These are phyloP conservation scores for Saitozyma podzolica DNA, from an alignment of 768 basidiomycete genomes.

Conservation along the genomic window DNA sequence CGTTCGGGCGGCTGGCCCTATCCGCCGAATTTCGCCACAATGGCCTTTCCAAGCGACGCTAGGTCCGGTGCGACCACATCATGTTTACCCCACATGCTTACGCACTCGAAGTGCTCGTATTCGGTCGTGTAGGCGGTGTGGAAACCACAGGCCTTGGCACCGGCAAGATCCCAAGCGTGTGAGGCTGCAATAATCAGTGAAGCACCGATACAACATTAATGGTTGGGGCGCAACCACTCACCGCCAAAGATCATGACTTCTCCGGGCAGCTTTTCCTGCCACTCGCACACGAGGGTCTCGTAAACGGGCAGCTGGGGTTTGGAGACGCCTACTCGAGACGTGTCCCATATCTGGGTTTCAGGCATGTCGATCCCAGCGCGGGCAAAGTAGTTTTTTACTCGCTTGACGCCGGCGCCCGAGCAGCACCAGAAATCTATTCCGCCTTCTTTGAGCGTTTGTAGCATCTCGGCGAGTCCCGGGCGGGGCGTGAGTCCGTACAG, in stretches of 20 bases:
- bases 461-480: conserved; percentile 8
- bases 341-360: neutral
- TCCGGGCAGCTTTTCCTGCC: conserved; percentile 1
- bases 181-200: neutral
- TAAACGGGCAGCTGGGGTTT: conserved; percentile 5
- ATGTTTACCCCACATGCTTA: neutral
- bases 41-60: conserved; percentile 1
- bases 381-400: conserved; percentile 4
- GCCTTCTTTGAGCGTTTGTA: conserved; percentile 3
- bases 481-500: conserved; percentile 4
- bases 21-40: conserved; percentile 1
- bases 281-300: neutral
- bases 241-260: conserved; percentile 8
- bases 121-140: conserved; percentile 4
- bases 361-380: neutral
- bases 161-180: conserved; percentile 6
- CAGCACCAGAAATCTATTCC: conserved; percentile 6
- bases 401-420: conserved; percentile 2
- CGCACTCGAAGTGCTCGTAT: conserved; percentile 1
- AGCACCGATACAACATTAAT: neutral
- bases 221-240: neutral
- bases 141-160: conserved; percentile 3
- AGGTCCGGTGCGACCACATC: conserved; percentile 5
- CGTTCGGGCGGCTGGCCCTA: neutral
- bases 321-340: neutral